phyloP scores from a whole-genome alignment of 306 rosid species.

The Prunus mongolica region DNA sequence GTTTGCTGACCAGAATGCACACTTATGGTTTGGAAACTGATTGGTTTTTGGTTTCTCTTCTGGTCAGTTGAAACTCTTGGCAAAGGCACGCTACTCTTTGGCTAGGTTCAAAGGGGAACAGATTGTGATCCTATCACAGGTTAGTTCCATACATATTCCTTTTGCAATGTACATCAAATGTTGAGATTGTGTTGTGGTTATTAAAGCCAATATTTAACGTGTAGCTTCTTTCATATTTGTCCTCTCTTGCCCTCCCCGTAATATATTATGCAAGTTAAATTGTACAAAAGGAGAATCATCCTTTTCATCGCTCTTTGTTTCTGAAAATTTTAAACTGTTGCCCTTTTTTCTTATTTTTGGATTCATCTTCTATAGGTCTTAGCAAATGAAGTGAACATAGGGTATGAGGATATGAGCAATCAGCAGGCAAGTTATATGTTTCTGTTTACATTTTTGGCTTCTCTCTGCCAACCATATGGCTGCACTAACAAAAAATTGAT shows the following conservation, averaged over 20 bases:
- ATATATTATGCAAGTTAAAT: too few relatives aligned
- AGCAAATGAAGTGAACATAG: constrained; percentile 86
- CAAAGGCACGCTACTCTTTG: constrained; percentile 84
- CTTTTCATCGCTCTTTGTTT: neutral
- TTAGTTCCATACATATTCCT: constrained; percentile 33
- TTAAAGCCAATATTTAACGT: neutral
- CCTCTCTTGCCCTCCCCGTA: neutral
- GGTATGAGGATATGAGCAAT: constrained; percentile 93
- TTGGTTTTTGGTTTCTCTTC: constrained; percentile 2
- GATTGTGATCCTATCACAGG: constrained; percentile 92
- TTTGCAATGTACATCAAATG: constrained; percentile 7
- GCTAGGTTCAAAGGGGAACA: constrained; percentile 91
- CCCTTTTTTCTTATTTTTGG: neutral
- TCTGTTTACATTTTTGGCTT: neutral
- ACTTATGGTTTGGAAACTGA: constrained; percentile 9
- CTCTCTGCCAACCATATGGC: constrained; percentile 10
- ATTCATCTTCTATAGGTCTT: constrained; percentile 52
- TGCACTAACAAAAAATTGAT: constrained; percentile 6
- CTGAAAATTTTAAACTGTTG: neutral
- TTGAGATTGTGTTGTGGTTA: neutral
- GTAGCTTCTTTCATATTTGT: neutral
- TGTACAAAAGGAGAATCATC: neutral
- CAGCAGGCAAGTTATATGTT: constrained; percentile 64
- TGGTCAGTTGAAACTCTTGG: constrained; percentile 74
- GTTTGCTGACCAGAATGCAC: neutral